Percentiles rank a stretch among this genome's conserved stretches.
Conservation (phyloP, 805 yeast genomes). For the Grigorovia yakushimaensis region DNA sequence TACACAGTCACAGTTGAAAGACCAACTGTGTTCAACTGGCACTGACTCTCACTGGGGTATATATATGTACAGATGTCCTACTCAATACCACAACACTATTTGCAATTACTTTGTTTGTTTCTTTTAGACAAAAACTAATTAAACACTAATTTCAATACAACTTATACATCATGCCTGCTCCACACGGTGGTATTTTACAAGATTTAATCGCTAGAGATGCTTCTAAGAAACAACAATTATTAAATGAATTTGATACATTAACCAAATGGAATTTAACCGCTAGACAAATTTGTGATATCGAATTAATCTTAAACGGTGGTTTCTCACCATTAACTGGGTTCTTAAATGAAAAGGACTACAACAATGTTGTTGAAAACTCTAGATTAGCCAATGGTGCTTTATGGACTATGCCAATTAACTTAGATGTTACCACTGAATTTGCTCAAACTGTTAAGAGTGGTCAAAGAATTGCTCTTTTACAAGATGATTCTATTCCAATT, state of each 20-base stretch:
- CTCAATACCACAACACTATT: neutral
- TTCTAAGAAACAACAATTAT: constrained; percentile 42
- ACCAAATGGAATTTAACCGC: constrained; percentile 47
- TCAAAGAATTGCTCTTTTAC: constrained; percentile 62
- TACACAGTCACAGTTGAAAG: neutral
- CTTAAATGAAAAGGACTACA: constrained; percentile 53
- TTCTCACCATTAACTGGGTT: constrained; percentile 75
- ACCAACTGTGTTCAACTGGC: neutral
- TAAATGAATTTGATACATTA: constrained; percentile 45
- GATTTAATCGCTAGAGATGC: constrained; percentile 81
- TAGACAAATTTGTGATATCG: constrained; percentile 89
- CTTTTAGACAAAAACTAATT: too few species aligned
- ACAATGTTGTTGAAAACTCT: constrained; percentile 53
- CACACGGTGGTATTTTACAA: constrained; percentile 88
- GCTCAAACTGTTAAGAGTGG: constrained; percentile 41
- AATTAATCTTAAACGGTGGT: constrained; percentile 86
- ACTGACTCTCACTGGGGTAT: neutral
- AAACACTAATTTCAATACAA: neutral
- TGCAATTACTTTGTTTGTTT: too few species aligned
- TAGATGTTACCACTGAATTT: constrained; percentile 55
- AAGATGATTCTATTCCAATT: constrained; percentile 68
- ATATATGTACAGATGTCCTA: neutral
- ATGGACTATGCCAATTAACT: constrained; percentile 89
- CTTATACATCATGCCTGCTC: constrained; percentile 40
- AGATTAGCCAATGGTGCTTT: constrained; percentile 67